Conservation (phyloP, 768 basidiomycete species). For the Podaxis rugospora region DNA sequence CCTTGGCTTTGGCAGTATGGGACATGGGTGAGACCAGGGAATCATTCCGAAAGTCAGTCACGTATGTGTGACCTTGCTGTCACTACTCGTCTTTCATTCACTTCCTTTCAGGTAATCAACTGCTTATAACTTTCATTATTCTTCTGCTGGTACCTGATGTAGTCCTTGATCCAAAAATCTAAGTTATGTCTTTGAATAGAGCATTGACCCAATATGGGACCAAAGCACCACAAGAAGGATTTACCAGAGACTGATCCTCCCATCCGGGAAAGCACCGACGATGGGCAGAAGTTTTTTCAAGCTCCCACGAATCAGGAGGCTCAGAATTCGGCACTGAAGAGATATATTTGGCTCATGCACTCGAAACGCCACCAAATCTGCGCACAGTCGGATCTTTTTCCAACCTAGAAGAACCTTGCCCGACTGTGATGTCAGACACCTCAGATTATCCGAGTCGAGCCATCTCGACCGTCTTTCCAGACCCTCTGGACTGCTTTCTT, state of each 20-base stretch:
- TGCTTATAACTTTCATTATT: too few relatives aligned
- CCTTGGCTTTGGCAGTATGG: constrained; percentile 56
- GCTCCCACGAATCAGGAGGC: neutral
- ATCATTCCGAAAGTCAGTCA: neutral
- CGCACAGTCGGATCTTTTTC: neutral
- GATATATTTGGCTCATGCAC: neutral
- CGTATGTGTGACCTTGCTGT: neutral
- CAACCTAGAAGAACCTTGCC: neutral
- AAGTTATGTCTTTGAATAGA: neutral
- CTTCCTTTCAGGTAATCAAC: too few relatives aligned
- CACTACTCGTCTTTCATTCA: neutral
- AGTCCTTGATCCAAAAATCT: too few relatives aligned
- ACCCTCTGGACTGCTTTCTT: neutral
- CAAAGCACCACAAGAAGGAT: neutral
- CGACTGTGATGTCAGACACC: neutral
- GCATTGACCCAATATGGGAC: neutral
- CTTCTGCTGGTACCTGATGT: too few relatives aligned
- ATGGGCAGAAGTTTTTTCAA: neutral
- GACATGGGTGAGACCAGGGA: constrained; percentile 27
- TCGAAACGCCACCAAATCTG: neutral
- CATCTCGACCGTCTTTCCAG: neutral
- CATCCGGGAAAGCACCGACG: neutral
- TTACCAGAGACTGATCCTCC: neutral
- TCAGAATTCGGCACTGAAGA: neutral
- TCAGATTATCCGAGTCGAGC: neutral